phyloP scores from a whole-genome alignment of 2,329 filamentous ascomycete species.

The Arachnomyces sp. region DNA sequence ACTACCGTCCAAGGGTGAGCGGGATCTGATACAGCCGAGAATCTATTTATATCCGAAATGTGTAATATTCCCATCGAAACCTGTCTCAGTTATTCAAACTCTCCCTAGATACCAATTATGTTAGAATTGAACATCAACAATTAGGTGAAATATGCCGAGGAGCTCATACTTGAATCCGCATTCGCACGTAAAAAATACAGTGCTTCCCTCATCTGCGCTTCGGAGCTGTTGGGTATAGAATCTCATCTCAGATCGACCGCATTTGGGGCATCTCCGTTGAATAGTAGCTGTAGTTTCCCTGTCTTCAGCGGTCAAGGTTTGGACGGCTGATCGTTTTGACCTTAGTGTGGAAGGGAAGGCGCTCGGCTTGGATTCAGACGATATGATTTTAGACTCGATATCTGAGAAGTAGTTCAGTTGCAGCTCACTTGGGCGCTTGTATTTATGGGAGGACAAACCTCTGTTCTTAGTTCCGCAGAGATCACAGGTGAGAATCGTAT shows the following conservation, averaged over 20 bases:
- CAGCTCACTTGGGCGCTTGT: conserved; percentile 1
- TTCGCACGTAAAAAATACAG: conserved; percentile 81
- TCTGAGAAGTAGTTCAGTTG: conserved; percentile 43
- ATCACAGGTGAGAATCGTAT: conserved; percentile 71
- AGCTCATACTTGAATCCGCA: conserved; percentile 70
- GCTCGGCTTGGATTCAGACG: conserved; percentile 77
- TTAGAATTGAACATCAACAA: conserved; percentile 14
- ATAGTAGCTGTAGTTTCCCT: conserved; percentile 65
- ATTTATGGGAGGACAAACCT: conserved; percentile 30
- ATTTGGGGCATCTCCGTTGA: conserved; percentile 67
- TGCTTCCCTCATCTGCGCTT: conserved; percentile 90
- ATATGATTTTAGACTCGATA: conserved; percentile 65
- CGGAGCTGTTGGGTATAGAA: conserved; percentile 81
- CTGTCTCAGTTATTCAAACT: conserved; percentile 27
- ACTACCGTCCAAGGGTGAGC: conserved; percentile 19
- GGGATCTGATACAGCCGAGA: too few relatives aligned
- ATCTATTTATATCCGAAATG: neutral
- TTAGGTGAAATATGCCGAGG: conserved; percentile 16
- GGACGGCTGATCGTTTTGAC: conserved; percentile 77
- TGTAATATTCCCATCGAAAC: neutral
- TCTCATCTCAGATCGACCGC: conserved; percentile 72
- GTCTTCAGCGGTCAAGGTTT: conserved; percentile 70
- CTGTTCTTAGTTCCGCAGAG: conserved; percentile 78
- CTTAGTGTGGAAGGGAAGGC: conserved; percentile 87
- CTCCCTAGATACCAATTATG: conserved; percentile 19